Evolutionary conservation across 345 rosid genomes (phyloP).

Genomic region (Microthlaspi erraticum): DNA sequence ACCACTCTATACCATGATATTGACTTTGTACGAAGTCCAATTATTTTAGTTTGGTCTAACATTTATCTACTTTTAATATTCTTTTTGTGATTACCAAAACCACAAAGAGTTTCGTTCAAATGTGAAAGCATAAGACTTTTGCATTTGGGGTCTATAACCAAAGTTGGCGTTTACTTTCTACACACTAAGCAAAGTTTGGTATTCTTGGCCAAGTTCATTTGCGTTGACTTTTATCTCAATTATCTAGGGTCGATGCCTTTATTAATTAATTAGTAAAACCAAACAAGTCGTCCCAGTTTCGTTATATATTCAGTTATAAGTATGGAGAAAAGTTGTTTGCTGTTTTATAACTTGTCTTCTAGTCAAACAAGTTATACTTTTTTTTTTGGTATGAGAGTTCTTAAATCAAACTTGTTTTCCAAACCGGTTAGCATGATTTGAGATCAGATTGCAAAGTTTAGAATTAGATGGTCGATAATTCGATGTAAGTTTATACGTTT

Average conservation of each 20-base stretch:
- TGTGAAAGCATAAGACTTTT: constrained; percentile 45
- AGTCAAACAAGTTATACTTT: constrained; percentile 3
- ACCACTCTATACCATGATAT: constrained; percentile 27
- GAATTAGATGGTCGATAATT: background rate
- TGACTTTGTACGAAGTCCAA: constrained; percentile 36
- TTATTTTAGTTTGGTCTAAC: constrained; percentile 36
- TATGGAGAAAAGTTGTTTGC: constrained; percentile 15
- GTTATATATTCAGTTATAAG: background rate
- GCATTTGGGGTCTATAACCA: constrained; percentile 18
- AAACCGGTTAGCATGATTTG: background rate
- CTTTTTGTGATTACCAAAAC: constrained; percentile 25
- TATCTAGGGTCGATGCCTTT: constrained; percentile 26
- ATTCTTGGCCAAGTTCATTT: constrained; percentile 44
- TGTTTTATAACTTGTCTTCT: constrained; percentile 26
- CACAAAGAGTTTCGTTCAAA: constrained; percentile 33
- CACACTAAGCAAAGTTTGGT: constrained; percentile 42
- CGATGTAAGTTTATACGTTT: background rate
- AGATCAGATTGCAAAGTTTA: background rate
- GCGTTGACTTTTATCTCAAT: constrained; percentile 32
- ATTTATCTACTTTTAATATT: constrained; percentile 29
- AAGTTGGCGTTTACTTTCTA: constrained; percentile 46
- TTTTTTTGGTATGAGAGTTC: background rate
- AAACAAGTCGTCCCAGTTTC: constrained; percentile 15
- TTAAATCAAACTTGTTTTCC: background rate
- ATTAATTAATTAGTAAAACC: background rate